Conservation (phyloP, 73 alveolate genomes). For the Paramecium sexaurelia region DNA sequence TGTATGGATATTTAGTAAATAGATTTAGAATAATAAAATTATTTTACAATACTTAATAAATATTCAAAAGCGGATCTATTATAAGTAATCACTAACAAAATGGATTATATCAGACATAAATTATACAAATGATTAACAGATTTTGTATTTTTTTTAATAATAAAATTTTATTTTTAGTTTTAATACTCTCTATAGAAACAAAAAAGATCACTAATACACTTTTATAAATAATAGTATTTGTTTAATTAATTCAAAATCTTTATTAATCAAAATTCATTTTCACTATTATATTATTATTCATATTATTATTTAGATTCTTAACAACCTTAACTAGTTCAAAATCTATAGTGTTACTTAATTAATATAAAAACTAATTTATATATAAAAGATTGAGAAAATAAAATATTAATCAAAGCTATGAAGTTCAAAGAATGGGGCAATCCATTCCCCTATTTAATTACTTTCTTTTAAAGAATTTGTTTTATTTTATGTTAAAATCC, state of each 20-base stretch:
- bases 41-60: constrained; percentile 57
- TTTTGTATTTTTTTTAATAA: neutral
- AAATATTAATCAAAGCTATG: neutral
- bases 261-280: too few species aligned
- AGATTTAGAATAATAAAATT: constrained; percentile 59
- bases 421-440: neutral
- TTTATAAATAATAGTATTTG: too few species aligned
- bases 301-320: neutral
- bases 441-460: neutral
- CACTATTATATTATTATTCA: neutral
- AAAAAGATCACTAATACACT: neutral
- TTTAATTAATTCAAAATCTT: too few species aligned
- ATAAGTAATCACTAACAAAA: constrained; percentile 60
- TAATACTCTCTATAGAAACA: neutral
- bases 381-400: neutral
- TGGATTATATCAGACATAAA: constrained; percentile 64
- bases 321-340: neutral
- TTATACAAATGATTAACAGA: constrained; percentile 47
- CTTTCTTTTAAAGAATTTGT: neutral
- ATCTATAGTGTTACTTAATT: neutral
- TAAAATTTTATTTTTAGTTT: neutral
- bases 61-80: constrained; percentile 62
- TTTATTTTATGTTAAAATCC: neutral
- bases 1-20: constrained; percentile 52
- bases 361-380: neutral